Percentiles rank a stretch among this genome's conserved stretches.
Conservation (phyloP, 1,284 basidiomycete species). For the Moesziomyces parantarcticus region DNA sequence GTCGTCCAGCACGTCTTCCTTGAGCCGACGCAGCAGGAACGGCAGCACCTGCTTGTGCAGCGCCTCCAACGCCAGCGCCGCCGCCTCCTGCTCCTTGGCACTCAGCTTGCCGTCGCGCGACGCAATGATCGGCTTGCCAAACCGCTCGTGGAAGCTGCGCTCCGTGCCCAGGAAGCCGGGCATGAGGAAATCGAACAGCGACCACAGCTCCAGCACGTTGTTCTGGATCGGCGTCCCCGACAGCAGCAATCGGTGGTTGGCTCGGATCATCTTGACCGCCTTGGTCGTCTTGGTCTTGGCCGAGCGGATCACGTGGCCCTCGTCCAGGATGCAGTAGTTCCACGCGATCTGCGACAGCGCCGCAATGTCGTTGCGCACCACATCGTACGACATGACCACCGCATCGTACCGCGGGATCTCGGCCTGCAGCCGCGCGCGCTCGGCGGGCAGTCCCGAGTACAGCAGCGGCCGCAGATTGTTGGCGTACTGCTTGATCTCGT, state of each 20-base stretch:
- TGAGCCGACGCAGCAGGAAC: constrained; percentile 93
- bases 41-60: constrained; percentile 99
- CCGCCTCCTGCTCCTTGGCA: constrained; percentile 88
- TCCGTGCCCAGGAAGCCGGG: constrained; percentile 97
- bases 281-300: constrained; percentile 97
- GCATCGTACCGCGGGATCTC: constrained; percentile 74
- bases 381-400: constrained; percentile 96
- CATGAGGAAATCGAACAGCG: constrained; percentile 99
- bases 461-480: constrained; percentile 85
- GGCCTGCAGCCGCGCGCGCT: constrained; percentile 74
- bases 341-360: constrained; percentile 81
- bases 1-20: constrained; percentile 96
- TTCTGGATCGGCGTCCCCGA: constrained; percentile 99
- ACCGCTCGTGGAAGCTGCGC: constrained; percentile 92
- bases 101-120: constrained; percentile 90
- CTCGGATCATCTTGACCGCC: constrained; percentile 89
- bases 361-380: constrained; percentile 92
- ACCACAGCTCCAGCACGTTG: constrained; percentile 98
- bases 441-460: constrained; percentile 89
- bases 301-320: constrained; percentile 99
- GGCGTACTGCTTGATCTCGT: constrained; percentile 93
- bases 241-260: constrained; percentile 91
- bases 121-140: constrained; percentile 93
- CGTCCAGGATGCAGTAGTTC: constrained; percentile 97
- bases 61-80: constrained; percentile 85